Conservation (phyloP, 345 rosid genomes). For the Camelina hispida region DNA sequence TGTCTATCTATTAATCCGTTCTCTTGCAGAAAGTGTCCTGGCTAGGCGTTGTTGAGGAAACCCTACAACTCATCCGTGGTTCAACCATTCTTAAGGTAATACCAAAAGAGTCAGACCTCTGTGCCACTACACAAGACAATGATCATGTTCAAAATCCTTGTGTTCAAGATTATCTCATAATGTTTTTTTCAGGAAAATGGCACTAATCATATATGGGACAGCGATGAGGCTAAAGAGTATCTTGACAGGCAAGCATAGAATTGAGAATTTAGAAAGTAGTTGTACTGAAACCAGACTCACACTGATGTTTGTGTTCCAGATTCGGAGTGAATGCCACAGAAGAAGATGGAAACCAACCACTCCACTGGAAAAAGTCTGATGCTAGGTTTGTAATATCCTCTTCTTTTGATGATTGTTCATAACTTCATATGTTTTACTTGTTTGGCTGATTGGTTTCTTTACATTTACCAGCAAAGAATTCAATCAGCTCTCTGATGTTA, state of each 20-base stretch:
- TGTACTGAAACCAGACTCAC: slow-evolving; percentile 2
- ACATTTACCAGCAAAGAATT: slow-evolving; percentile 62
- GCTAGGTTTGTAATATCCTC: slow-evolving; percentile 61
- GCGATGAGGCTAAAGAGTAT: slow-evolving; percentile 78
- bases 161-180: slow-evolving; percentile 8
- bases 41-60: slow-evolving; percentile 85
- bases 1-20: background rate
- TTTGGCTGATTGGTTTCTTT: slow-evolving; percentile 13
- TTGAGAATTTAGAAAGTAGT: background rate
- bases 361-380: slow-evolving; percentile 88
- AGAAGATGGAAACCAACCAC: slow-evolving; percentile 77
- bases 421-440: background rate
- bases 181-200: slow-evolving; percentile 64
- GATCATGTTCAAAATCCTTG: background rate
- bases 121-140: background rate
- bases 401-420: slow-evolving; percentile 5
- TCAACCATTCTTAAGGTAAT: slow-evolving; percentile 79
- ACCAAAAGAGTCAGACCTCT: slow-evolving; percentile 4
- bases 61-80: slow-evolving; percentile 80
- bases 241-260: slow-evolving; percentile 59
- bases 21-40: slow-evolving; percentile 75
- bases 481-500: slow-evolving; percentile 77
- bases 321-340: slow-evolving; percentile 64
- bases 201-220: slow-evolving; percentile 71
- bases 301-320: slow-evolving; percentile 47